Percentiles rank a stretch among this genome's conserved stretches.
These are phyloP conservation scores for Boletus rex-veris DNA, from an alignment of 768 basidiomycete species.

Conservation along the genomic window DNA sequence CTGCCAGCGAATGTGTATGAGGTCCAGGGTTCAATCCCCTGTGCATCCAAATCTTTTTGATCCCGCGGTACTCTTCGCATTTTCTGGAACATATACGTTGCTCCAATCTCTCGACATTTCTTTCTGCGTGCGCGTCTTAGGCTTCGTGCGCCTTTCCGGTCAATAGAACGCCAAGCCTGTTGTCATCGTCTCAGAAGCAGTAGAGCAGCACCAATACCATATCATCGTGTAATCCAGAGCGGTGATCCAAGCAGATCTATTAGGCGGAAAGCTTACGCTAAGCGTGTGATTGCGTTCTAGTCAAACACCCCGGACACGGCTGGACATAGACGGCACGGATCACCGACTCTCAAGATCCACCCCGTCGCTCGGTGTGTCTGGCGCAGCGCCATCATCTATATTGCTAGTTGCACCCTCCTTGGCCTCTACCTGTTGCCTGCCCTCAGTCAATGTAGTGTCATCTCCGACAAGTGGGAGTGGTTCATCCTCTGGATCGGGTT, in stretches of 20 bases:
- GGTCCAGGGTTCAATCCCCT: slow-evolving; percentile 45
- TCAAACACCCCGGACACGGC: background rate
- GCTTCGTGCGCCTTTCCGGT: too few relatives aligned
- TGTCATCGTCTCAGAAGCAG: too few relatives aligned
- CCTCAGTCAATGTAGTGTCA: background rate
- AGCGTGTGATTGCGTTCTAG: background rate
- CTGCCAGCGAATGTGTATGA: slow-evolving; percentile 32
- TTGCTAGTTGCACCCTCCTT: background rate
- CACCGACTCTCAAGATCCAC: slow-evolving; percentile 4
- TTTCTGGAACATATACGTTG: too few relatives aligned
- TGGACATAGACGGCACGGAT: background rate
- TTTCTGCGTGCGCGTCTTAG: too few relatives aligned
- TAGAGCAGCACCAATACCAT: too few relatives aligned
- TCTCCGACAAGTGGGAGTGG: slow-evolving; percentile 12
- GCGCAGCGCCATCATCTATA: background rate
- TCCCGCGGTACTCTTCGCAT: too few relatives aligned
- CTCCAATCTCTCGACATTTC: too few relatives aligned
- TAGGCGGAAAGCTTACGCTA: slow-evolving; percentile 9
- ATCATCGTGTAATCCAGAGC: background rate
- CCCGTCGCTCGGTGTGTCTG: background rate
- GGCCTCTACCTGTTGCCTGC: slow-evolving; percentile 1
- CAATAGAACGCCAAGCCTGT: too few relatives aligned
- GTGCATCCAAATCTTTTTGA: slow-evolving; percentile 33
- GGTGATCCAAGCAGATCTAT: slow-evolving; percentile 9
- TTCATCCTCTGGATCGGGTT: slow-evolving; percentile 29